Conservation (phyloP, 2,329 filamentous ascomycete species). For the Dactylellina cionopaga region DNA sequence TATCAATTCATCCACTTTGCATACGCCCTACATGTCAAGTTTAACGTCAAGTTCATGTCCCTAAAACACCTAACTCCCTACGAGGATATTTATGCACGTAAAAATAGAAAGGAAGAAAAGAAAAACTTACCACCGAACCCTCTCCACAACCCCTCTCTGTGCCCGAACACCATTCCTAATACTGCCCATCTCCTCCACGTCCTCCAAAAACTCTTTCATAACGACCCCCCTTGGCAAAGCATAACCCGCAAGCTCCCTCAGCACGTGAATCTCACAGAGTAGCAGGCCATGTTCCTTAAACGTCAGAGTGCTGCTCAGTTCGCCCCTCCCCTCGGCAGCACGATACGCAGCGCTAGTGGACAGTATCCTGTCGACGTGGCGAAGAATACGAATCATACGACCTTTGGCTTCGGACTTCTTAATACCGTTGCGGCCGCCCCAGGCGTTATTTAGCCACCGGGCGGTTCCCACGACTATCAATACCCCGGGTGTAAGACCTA, state of each 20-base stretch:
- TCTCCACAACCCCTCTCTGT: constrained; percentile 80
- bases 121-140: constrained; percentile 84
- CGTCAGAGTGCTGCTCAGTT: constrained; percentile 69
- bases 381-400: constrained; percentile 78
- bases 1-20: constrained; percentile 50
- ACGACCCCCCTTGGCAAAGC: constrained; percentile 76
- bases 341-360: constrained; percentile 60
- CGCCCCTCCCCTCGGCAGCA: constrained; percentile 59
- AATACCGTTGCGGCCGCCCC: constrained; percentile 74
- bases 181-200: constrained; percentile 85
- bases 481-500: constrained; percentile 92
- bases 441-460: constrained; percentile 72
- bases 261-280: constrained; percentile 85
- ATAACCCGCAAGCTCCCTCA: constrained; percentile 74
- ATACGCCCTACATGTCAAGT: constrained; percentile 32
- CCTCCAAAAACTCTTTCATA: constrained; percentile 85
- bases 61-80: no score
- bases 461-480: constrained; percentile 80
- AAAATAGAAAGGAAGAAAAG: constrained; percentile 1
- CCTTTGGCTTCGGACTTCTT: constrained; percentile 73
- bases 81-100: no score
- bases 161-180: constrained; percentile 78
- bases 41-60: background rate
- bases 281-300: constrained; percentile 94
- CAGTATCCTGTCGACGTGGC: constrained; percentile 86